A percentile compares a stretch with the other conserved stretches of the same genome.
These are phyloP conservation scores for Butyriboletus loyo DNA, from an alignment of 768 basidiomycete genomes.

Conservation along the genomic window DNA sequence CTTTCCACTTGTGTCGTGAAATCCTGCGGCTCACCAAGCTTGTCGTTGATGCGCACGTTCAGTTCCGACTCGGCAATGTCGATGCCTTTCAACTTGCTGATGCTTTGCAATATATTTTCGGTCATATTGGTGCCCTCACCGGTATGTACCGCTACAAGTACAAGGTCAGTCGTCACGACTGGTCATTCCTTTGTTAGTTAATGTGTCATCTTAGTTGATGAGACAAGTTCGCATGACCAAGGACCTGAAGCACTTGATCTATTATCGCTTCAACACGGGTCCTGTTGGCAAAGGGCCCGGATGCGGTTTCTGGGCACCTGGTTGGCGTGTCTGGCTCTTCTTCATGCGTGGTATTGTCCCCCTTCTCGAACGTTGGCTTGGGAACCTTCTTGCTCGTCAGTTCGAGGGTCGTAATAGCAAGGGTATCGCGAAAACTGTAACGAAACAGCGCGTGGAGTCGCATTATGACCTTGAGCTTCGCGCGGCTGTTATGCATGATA, in stretches of 20 bases:
- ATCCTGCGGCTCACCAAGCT: constrained; percentile 97
- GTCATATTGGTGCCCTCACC: constrained; percentile 94
- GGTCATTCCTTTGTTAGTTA: constrained; percentile 2
- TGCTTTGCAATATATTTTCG: constrained; percentile 96
- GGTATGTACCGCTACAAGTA: constrained; percentile 99
- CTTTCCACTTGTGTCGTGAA: constrained; percentile 97
- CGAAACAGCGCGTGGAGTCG: constrained; percentile 98
- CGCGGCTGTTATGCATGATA: constrained; percentile 99
- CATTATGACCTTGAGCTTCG: constrained; percentile 97
- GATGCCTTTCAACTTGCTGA: constrained; percentile 99
- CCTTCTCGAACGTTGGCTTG: constrained; percentile 95
- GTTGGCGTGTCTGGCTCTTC: constrained; percentile 99
- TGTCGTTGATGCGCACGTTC: constrained; percentile 97
- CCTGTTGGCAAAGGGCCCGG: constrained; percentile 99
- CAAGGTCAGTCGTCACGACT: constrained; percentile 54
- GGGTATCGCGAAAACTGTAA: constrained; percentile 96
- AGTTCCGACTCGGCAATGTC: constrained; percentile 96
- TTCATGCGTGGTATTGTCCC: constrained; percentile 99
- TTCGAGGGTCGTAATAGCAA: constrained; percentile 98
- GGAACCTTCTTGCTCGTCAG: constrained; percentile 95
- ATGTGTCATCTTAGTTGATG: constrained; percentile 65
- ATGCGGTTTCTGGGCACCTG: constrained; percentile 99
- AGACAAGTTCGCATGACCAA: constrained; percentile 99
- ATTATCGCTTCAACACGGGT: constrained; percentile 99
- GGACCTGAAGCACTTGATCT: constrained; percentile 97